Evolutionary conservation across 768 basidiomycete genomes (phyloP), one percentile per base, ranked within the genome.

Genomic region (Fibroporia radiculosa): DNA sequence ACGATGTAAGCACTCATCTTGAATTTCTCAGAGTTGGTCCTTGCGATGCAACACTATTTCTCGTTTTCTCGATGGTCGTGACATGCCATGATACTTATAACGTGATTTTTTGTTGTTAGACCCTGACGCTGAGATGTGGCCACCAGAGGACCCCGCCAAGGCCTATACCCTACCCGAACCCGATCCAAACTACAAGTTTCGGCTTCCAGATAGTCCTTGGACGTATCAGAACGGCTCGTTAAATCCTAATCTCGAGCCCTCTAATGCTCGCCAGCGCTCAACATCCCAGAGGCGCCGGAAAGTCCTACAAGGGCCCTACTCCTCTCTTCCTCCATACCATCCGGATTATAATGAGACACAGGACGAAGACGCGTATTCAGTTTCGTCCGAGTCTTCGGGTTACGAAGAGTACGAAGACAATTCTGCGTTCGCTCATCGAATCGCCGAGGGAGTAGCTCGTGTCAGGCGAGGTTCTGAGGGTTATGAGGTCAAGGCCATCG

Each of bases 381-480:
- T 45, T 29, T 40, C 60, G 35, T 45, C 40, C 19, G 33, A 26
- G 13, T 39, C 55, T 11, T 41, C 55, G 23, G 44, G 60, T 31
- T 64, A 62, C 19, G 40, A 53, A 10, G 62, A 47, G 22, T 42
- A 61, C n/a, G 58, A 59, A 1, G 64, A 66, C 33, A 61, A 63
- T 18, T 56, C 61, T 18, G 48, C 54, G 26, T 56, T 53, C 29
- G 20, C 10, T 11, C 38, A 18, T 25, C 34, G 34, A n/a, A 35
- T 35, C 6, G 19, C 23, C 16, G 18, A 11, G 3, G 33, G 44
- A n/a, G 25, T 24, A 10, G 44, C 29, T 5, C 58, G 50, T 25
- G 68, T 86, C 37, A 70, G 89, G 42, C 65, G 77, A 34, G 88
- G 89, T 18, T 91, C 87, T 12, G 90, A 92, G 64, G 89, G 89